Base-by-base conservation (phyloP, 2,329 filamentous ascomycete genomes). In the Chrysosporium queenslandicum region DNA sequence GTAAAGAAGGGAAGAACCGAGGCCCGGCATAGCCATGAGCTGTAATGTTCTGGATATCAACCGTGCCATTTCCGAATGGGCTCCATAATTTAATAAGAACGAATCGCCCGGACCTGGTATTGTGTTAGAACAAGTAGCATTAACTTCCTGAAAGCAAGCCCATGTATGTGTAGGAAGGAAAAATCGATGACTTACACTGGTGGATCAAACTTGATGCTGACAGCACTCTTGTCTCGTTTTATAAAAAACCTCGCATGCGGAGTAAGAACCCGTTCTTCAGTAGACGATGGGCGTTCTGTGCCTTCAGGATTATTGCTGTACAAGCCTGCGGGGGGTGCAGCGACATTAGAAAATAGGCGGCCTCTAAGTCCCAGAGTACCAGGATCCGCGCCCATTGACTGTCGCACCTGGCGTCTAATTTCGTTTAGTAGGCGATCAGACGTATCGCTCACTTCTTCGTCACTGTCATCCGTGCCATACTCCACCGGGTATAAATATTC, bases 71-170 rank as follows among this genome's bases (percentile, higher is more conserved):
- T 23, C 81, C 78, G 54, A 80, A 79, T 1, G 86, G 85, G 61
- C 83, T 89, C 86, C 88, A 96, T 66, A 96, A 80, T 73, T 96
- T 96, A 57, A 97, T 74, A 39, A 96, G 70, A 49, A 97, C 85
- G 65, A 86, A 94, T 53, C 87, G 80, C 4, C 86, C 87, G 9
- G 86, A 87, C 7, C 77, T 80, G 55, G 29, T n/a, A 32, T n/a
- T 37, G 23, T 29, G 39, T 58, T 56, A 60, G 42, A 42, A 29
- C 27, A 29, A 11, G 37, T 5, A 14, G n/a, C 7, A n/a, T 21
- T 0, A 34, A 34, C n/a, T n/a, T 12, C 6, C 47, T 36, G 45
- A 14, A 39, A 8, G 18, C n/a, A 4, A 12, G 4, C 8, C 8
- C 9, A n/a, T n/a, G 8, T 12, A 21, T 11, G n/a, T 8, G 11